Evolutionary conservation across 106 monocot species (phyloP).

Genomic region (Platanthera guangdongensis): DNA sequence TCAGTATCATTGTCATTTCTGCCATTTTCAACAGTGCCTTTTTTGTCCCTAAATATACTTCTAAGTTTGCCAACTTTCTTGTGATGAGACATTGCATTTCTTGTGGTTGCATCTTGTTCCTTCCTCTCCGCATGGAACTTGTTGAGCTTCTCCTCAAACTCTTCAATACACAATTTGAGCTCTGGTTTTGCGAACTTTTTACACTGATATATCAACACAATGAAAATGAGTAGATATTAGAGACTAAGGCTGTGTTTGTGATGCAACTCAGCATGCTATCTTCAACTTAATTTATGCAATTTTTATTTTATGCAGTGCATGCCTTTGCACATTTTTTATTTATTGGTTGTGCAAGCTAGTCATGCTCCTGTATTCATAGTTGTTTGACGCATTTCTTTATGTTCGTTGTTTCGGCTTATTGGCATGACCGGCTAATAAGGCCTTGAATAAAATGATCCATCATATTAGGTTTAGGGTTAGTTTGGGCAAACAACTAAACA

Average conservation of each 20-base stretch:
- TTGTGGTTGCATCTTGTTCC: constrained; percentile 72
- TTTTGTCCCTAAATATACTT: constrained; percentile 19
- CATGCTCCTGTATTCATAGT: too few species aligned
- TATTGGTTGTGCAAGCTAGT: too few species aligned
- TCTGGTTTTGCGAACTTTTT: constrained; percentile 94
- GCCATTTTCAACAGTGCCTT: constrained; percentile 4
- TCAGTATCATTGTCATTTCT: constrained; percentile 23
- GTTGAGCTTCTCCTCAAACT: constrained; percentile 87
- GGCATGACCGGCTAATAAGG: too few species aligned
- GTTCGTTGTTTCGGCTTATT: too few species aligned
- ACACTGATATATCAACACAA: constrained; percentile 35
- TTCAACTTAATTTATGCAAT: too few species aligned
- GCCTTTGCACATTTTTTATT: too few species aligned
- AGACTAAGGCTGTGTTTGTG: neutral
- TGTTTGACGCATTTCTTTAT: too few species aligned
- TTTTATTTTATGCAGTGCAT: too few species aligned
- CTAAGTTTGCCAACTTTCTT: constrained; percentile 47
- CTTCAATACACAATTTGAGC: constrained; percentile 69
- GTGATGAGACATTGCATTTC: constrained; percentile 63
- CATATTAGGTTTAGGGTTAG: too few species aligned
- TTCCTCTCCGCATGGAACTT: constrained; percentile 71
- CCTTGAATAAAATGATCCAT: too few species aligned
- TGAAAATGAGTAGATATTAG: constrained; percentile 1
- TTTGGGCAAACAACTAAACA: too few species aligned
- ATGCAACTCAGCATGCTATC: neutral